Base-by-base conservation (phyloP, 176 grass and related monocot genomes). In the Musa schizocarpa region DNA sequence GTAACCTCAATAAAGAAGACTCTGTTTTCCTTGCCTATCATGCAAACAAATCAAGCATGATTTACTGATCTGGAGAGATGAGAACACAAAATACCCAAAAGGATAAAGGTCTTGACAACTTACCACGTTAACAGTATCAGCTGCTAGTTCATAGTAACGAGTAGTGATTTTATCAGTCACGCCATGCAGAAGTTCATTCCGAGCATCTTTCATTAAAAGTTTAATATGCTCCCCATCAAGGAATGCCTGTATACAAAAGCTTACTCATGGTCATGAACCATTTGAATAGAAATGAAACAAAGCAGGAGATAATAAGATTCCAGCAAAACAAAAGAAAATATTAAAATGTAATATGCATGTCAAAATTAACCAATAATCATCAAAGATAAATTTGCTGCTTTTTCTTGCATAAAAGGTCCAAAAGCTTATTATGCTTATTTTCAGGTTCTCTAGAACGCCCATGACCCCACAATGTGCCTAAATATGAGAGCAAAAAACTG, bases 111-210 rank as follows among this genome's bases (percentile, higher is more conserved):
- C 24, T 72, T 82, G 58, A 50, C 54, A 80, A 89, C 90, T 82
- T 88, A 99, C 95, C 86, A 92, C 95, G 69, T 80, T 90, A 52
- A 99, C 91, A 76, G 93, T 84, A 82, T 99, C 90, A 5, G 90
- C 87, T 50, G 89, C 90, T 74, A 92, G 80, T 64, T 94, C 95
- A 85, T 92, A 87, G 65, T 94, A 99, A 79, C 80, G 87, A 69
- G 71, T 90, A 8, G 91, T 94, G 51, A 99, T 99, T 78, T 89
- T 94, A 2, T 88, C 85, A 72, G 86, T 82, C 50, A 84, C 83
- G 59, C 83, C 88, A 51, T 55, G 77, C 11, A 89, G 53, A 69
- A 99, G 79, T 64, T 76, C 86, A 52, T 59, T 82, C 80, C 82
- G 93, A 76, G 89, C 88, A 76, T 92, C 88, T 83, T 88, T 84